Conservation (phyloP, 305 asterid species). For the Solanum hybrid region DNA sequence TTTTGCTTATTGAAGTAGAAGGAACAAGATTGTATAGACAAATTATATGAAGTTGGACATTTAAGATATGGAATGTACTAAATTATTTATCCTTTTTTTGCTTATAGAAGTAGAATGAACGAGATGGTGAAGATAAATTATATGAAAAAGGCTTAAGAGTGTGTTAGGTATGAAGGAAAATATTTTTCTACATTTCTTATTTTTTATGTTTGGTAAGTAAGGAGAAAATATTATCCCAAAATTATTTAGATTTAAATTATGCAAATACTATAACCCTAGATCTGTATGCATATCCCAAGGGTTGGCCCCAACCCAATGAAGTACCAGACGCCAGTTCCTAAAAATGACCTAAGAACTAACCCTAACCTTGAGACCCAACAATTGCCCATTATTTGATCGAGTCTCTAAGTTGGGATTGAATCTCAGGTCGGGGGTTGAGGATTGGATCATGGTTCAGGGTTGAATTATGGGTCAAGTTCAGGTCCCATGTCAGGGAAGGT, state of each 20-base stretch:
- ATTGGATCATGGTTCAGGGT: not conserved
- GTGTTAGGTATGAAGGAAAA: not conserved
- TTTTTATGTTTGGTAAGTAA: not conserved
- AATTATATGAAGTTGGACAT: not conserved
- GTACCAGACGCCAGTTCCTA: not conserved
- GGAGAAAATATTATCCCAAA: not conserved
- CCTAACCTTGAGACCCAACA: not conserved
- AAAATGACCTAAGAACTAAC: not conserved
- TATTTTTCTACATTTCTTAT: not conserved
- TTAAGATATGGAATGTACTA: not conserved
- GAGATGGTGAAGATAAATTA: not conserved
- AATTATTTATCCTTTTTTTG: too few species aligned
- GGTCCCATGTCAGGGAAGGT: not conserved
- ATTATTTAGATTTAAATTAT: not conserved
- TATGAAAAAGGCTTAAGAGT: not conserved
- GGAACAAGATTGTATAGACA: not conserved
- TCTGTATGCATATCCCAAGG: not conserved
- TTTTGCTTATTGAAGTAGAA: not conserved
- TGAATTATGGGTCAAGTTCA: not conserved
- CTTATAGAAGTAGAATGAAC: not conserved
- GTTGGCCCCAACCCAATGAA: not conserved
- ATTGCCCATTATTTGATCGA: not conserved
- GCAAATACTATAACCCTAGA: not conserved
- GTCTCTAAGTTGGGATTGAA: not conserved
- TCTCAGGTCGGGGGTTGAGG: not conserved